Percentiles rank a stretch among this genome's conserved stretches.
phyloP scores from a whole-genome alignment of 2,329 filamentous ascomycete genomes.

The Tetracladium maxilliforme region DNA sequence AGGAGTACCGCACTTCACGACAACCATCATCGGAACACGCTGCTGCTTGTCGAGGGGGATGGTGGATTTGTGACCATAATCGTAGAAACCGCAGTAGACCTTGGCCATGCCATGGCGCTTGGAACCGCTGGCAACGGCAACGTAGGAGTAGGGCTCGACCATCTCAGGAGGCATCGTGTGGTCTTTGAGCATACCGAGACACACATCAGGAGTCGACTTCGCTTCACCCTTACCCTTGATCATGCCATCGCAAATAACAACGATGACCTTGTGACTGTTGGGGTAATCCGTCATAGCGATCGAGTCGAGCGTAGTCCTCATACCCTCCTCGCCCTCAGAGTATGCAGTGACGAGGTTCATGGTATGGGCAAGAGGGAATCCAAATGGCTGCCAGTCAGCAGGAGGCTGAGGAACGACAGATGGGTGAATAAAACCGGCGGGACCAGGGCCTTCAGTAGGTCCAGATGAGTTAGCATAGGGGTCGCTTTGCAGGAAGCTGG shows the following conservation, averaged over 20 bases:
- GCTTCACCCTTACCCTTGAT: slow-evolving; percentile 91
- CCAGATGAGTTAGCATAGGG: slow-evolving; percentile 24
- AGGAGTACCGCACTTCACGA: slow-evolving; percentile 91
- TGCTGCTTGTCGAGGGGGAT: slow-evolving; percentile 83
- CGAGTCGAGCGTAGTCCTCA: slow-evolving; percentile 89
- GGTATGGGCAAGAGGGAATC: slow-evolving; percentile 82
- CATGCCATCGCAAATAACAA: slow-evolving; percentile 92
- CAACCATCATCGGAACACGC: slow-evolving; percentile 90
- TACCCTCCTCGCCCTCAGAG: slow-evolving; percentile 84
- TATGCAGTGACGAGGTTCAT: slow-evolving; percentile 95
- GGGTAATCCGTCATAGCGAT: slow-evolving; percentile 97
- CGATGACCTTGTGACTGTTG: slow-evolving; percentile 95
- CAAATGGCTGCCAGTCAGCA: slow-evolving; percentile 93
- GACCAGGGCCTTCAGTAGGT: slow-evolving; percentile 53
- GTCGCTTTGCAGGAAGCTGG: slow-evolving; percentile 49
- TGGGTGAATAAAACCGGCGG: slow-evolving; percentile 92
- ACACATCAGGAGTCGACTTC: slow-evolving; percentile 78
- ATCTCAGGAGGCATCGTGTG: slow-evolving; percentile 66
- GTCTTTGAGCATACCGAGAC: slow-evolving; percentile 89
- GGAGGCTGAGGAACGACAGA: slow-evolving; percentile 91
- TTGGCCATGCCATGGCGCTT: slow-evolving; percentile 99
- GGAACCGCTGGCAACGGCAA: slow-evolving; percentile 85
- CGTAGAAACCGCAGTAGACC: slow-evolving; percentile 94
- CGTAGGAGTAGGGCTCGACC: slow-evolving; percentile 85
- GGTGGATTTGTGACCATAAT: slow-evolving; percentile 70